Percentiles rank a stretch among this genome's conserved stretches.
Conservation (phyloP, 805 yeast species). For the Wickerhamomyces strasburgensis region DNA sequence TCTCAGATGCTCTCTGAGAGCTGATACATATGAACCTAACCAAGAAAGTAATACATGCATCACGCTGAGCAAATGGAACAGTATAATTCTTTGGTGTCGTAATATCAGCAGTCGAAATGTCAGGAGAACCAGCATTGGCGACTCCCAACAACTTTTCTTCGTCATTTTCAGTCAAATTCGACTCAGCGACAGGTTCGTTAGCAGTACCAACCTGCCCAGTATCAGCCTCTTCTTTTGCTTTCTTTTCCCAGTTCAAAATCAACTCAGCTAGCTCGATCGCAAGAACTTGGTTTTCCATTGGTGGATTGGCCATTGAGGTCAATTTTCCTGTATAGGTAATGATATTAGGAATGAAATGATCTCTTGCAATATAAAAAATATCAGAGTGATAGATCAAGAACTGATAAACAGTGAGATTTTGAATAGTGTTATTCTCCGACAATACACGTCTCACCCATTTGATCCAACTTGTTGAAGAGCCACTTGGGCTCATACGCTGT, state of each 20-base stretch:
- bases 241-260: constrained; percentile 79
- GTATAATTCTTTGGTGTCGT: constrained; percentile 46
- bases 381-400: constrained; percentile 84
- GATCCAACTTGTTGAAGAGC: constrained; percentile 61
- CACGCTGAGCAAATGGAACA: constrained; percentile 76
- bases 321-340: constrained; percentile 90
- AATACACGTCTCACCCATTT: constrained; percentile 93
- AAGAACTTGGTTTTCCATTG: constrained; percentile 73
- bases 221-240: constrained; percentile 29
- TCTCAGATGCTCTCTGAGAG: constrained; percentile 79
- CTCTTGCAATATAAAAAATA: constrained; percentile 79
- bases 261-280: constrained; percentile 89
- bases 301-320: constrained; percentile 70
- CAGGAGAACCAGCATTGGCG: constrained; percentile 14
- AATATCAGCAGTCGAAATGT: constrained; percentile 30
- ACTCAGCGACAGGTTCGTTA: constrained; percentile 29
- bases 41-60: constrained; percentile 84
- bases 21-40: constrained; percentile 85
- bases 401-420: constrained; percentile 82
- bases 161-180: constrained; percentile 25
- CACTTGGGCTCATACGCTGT: constrained; percentile 51
- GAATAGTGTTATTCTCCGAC: constrained; percentile 83
- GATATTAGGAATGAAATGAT: constrained; percentile 82
- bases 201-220: constrained; percentile 8
- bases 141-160: constrained; percentile 19